phyloP scores from a whole-genome alignment of 2,329 filamentous ascomycete genomes.

The Microcyclosporella mali region DNA sequence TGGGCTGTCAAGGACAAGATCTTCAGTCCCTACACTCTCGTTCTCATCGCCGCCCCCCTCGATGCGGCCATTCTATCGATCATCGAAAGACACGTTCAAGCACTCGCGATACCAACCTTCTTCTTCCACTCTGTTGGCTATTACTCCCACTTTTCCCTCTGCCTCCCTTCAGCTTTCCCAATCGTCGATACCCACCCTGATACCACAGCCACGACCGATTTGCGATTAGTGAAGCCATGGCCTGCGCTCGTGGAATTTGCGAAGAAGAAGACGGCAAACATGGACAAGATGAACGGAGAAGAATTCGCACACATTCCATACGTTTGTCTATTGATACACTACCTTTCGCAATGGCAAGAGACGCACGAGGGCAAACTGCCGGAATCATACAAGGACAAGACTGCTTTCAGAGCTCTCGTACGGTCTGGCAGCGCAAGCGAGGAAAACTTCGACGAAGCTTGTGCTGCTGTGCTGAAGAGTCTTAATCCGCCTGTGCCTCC shows the following conservation, averaged over 20 bases:
- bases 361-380: slow-evolving; percentile 63
- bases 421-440: slow-evolving; percentile 68
- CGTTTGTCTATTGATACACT: slow-evolving; percentile 73
- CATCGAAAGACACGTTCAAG: slow-evolving; percentile 46
- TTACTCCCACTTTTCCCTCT: slow-evolving; percentile 80
- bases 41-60: slow-evolving; percentile 57
- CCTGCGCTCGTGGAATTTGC: slow-evolving; percentile 67
- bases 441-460: slow-evolving; percentile 94
- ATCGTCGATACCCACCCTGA: slow-evolving; percentile 96
- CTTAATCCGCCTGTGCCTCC: slow-evolving; percentile 63
- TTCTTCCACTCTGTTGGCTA: slow-evolving; percentile 87
- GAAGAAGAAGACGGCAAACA: slow-evolving; percentile 55
- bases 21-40: slow-evolving; percentile 50
- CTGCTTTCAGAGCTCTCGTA: slow-evolving; percentile 68
- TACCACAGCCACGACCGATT: slow-evolving; percentile 73
- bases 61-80: slow-evolving; percentile 45
- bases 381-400: slow-evolving; percentile 76
- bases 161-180: slow-evolving; percentile 72
- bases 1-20: slow-evolving; percentile 38
- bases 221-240: slow-evolving; percentile 82
- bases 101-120: slow-evolving; percentile 65
- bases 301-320: slow-evolving; percentile 91
- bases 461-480: slow-evolving; percentile 80
- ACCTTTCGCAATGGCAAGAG: slow-evolving; percentile 72
- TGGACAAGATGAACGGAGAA: slow-evolving; percentile 66